Evolutionary conservation across 495 filamentous ascomycete species (phyloP), one percentile per base, ranked within the genome.

Genomic region (Entonaema liquescens): DNA sequence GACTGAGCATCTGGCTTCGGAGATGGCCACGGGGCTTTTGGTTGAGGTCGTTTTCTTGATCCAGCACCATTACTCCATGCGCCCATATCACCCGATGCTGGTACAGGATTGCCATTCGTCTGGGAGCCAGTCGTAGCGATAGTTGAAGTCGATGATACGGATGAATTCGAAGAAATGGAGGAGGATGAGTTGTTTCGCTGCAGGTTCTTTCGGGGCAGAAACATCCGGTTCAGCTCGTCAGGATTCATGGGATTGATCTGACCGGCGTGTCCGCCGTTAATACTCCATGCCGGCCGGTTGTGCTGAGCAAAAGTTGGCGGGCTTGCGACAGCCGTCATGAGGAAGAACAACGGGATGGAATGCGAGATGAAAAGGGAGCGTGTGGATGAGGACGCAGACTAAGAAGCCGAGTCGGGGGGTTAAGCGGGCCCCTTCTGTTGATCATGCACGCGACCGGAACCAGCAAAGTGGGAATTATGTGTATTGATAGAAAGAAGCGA

Each of bases 241-340:
- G 90, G 79, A 81, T 90, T 92, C 88, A 95, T 93, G 67, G 91
- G 85, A 83, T 89, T 90, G 68, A 93, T 84, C 68, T 79, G 86
- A 81, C 73, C 75, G 36, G 87, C 86, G 86, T 92, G 87, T 79
- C 88, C 89, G 83, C 88, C 88, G 88, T 90, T 90, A 90, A 86
- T 82, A 86, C 84, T 82, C 89, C 88, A 91, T 89, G 83, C 83
- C 79, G 87, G 81, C 65, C 89, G 84, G 64, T 83, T 87, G 70
- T 83, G 80, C 65, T 84, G 84, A 84, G 94, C 89, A 80, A 98
- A 94, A 81, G 90, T 94, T 80, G 92, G 92, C 68, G 92, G 93
- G 83, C 89, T 92, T 76, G 94, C 95, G 82, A 99, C 95, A 81
- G 95, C 95, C 87, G 95, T 99, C 95, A 99, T 99, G 78, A 73